Conservation (phyloP, 306 rosid species). For the Vigna unguiculata region DNA sequence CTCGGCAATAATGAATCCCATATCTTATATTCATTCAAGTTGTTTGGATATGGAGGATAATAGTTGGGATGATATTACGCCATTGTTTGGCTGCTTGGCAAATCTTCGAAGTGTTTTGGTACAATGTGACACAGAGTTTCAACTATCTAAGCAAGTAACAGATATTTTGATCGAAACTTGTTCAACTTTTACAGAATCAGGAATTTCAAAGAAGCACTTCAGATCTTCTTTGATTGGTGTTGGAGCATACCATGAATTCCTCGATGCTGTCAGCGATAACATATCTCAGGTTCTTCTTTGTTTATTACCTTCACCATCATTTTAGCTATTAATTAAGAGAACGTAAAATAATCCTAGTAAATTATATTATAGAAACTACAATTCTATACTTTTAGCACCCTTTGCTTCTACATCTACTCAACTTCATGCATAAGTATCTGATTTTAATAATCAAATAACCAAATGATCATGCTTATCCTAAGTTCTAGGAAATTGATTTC, state of each 20-base stretch:
- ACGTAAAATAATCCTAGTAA: not conserved
- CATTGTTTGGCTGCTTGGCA: not conserved
- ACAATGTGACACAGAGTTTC: not conserved
- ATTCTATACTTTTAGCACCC: too few species aligned
- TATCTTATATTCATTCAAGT: too few species aligned
- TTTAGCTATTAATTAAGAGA: not conserved
- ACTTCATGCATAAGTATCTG: too few species aligned
- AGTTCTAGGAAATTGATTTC: not conserved
- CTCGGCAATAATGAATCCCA: too few species aligned
- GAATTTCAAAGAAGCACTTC: too few species aligned
- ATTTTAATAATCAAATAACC: too few species aligned
- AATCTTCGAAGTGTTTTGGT: constrained; percentile 21
- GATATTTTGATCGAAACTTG: too few species aligned
- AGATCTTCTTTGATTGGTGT: not conserved
- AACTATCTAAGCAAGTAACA: constrained; percentile 1
- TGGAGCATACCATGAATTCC: not conserved
- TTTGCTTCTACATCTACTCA: too few species aligned
- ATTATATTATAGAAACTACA: too few species aligned
- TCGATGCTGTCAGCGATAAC: not conserved
- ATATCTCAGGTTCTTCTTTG: constrained; percentile 20
- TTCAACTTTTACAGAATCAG: too few species aligned
- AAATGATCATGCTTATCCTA: not conserved
- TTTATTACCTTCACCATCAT: not conserved
- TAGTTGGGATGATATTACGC: not conserved
- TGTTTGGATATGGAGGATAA: too few species aligned